These are phyloP conservation scores for Cyphellophora attinorum DNA, from an alignment of 2,329 filamentous ascomycete genomes.

Conservation along the genomic window DNA sequence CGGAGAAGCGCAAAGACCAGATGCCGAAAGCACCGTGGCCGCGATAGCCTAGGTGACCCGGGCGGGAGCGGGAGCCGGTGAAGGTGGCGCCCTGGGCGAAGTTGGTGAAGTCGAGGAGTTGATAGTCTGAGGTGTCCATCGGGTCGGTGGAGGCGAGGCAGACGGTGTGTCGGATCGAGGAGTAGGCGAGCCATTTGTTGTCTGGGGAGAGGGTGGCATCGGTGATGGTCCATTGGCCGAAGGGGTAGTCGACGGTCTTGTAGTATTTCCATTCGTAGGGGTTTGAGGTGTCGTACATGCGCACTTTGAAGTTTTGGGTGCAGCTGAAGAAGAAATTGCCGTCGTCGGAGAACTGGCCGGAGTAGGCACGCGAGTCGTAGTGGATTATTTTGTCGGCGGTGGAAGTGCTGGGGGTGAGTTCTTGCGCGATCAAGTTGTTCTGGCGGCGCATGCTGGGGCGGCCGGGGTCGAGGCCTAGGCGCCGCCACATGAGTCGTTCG, in stretches of 20 bases:
- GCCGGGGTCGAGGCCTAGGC: conserved; percentile 58
- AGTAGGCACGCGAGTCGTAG: conserved; percentile 79
- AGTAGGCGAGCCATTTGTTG: conserved; percentile 86
- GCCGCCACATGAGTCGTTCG: conserved; percentile 66
- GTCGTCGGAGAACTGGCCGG: conserved; percentile 91
- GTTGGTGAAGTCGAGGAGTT: conserved; percentile 62
- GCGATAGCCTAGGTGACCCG: conserved; percentile 13
- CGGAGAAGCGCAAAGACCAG: conserved; percentile 87
- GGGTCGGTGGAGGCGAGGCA: conserved; percentile 83
- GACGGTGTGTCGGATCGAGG: conserved; percentile 74
- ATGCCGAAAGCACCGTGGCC: conserved; percentile 43
- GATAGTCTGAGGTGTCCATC: conserved; percentile 68
- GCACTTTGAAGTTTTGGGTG: conserved; percentile 84
- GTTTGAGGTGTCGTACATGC: conserved; percentile 96
- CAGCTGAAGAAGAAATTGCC: conserved; percentile 95
- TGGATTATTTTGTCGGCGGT: conserved; percentile 80
- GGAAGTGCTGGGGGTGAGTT: conserved; percentile 61
- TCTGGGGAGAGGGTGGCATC: conserved; percentile 86
- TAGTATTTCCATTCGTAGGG: conserved; percentile 94
- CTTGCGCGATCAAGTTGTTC: conserved; percentile 59
- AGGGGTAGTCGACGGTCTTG: conserved; percentile 77
- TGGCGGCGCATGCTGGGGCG: conserved; percentile 48
- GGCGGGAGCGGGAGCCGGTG: conserved; percentile 5
- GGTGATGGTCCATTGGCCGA: conserved; percentile 90
- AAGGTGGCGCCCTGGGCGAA: conserved; percentile 10